A percentile compares a stretch with the other conserved stretches of the same genome.
phyloP scores from a whole-genome alignment of 2,329 filamentous ascomycete species.

The Onygenales sp. region DNA sequence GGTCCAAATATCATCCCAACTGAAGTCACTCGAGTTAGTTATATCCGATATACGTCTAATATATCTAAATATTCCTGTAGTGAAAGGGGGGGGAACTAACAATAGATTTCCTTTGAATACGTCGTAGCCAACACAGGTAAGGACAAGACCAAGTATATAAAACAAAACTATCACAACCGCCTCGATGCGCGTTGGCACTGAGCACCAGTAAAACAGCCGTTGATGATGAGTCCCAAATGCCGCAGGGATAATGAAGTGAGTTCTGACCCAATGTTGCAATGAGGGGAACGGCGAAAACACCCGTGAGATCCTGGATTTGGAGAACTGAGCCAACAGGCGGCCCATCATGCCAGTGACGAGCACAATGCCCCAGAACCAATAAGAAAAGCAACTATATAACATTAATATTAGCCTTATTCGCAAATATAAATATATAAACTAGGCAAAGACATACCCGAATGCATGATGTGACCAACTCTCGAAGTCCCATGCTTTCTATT shows the following conservation, averaged over 20 bases:
- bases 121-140: slow-evolving; percentile 38
- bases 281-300: slow-evolving; percentile 4
- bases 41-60: neutral
- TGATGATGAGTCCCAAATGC: slow-evolving; percentile 34
- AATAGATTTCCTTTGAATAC: slow-evolving; percentile 40
- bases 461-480: slow-evolving; percentile 26
- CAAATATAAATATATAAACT: neutral
- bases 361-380: slow-evolving; percentile 32
- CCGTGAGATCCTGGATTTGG: neutral
- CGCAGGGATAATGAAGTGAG: slow-evolving; percentile 34
- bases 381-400: slow-evolving; percentile 19
- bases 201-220: slow-evolving; percentile 33
- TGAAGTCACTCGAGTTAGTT: neutral
- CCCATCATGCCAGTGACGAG: slow-evolving; percentile 25
- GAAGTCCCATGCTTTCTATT: slow-evolving; percentile 23
- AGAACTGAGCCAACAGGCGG: slow-evolving; percentile 19
- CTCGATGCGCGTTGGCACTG: slow-evolving; percentile 41
- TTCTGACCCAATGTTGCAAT: slow-evolving; percentile 24
- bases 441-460: slow-evolving; percentile 24
- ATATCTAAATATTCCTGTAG: neutral
- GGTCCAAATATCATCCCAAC: slow-evolving; percentile 7
- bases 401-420: neutral
- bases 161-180: slow-evolving; percentile 36
- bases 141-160: slow-evolving; percentile 34
- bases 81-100: slow-evolving; percentile 19